Conservation (phyloP, 1,284 basidiomycete species). For the Jaminaea rosea region DNA sequence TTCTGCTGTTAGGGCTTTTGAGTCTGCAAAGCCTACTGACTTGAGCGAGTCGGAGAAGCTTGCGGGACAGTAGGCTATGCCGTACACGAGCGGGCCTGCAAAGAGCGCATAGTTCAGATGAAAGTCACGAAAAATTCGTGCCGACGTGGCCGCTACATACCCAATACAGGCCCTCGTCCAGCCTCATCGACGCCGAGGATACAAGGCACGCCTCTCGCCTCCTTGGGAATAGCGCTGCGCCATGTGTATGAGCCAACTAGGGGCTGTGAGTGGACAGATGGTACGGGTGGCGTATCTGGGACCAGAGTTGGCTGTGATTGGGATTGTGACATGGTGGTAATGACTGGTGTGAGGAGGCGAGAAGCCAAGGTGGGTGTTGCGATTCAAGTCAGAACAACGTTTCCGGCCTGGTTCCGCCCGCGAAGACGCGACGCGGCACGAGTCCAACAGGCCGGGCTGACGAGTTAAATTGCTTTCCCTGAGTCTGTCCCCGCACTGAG, state of each 20-base stretch:
- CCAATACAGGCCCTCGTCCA: constrained; percentile 83
- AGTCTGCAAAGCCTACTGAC: constrained; percentile 56
- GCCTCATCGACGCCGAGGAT: constrained; percentile 87
- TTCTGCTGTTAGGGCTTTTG: constrained; percentile 72
- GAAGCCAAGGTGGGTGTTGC: too few relatives aligned
- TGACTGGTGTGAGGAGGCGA: too few relatives aligned
- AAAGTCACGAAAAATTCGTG: neutral
- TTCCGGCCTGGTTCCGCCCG: too few relatives aligned
- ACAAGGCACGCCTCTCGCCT: constrained; percentile 22
- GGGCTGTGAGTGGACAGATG: constrained; percentile 9
- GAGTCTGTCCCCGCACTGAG: too few relatives aligned
- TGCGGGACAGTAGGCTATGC: constrained; percentile 80
- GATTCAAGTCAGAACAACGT: too few relatives aligned
- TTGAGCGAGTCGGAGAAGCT: constrained; percentile 48
- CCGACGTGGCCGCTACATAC: constrained; percentile 44
- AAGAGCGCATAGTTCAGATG: neutral
- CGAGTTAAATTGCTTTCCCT: too few relatives aligned
- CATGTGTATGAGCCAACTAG: constrained; percentile 12
- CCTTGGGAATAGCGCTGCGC: constrained; percentile 10
- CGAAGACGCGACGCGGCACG: too few relatives aligned
- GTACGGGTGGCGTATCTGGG: constrained; percentile 3
- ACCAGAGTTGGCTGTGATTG: neutral
- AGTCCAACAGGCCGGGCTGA: too few relatives aligned
- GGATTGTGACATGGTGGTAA: neutral
- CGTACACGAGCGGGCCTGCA: constrained; percentile 79